These are phyloP conservation scores for Fraxinus sp. DNA, from an alignment of 305 asterid genomes.

Conservation along the genomic window DNA sequence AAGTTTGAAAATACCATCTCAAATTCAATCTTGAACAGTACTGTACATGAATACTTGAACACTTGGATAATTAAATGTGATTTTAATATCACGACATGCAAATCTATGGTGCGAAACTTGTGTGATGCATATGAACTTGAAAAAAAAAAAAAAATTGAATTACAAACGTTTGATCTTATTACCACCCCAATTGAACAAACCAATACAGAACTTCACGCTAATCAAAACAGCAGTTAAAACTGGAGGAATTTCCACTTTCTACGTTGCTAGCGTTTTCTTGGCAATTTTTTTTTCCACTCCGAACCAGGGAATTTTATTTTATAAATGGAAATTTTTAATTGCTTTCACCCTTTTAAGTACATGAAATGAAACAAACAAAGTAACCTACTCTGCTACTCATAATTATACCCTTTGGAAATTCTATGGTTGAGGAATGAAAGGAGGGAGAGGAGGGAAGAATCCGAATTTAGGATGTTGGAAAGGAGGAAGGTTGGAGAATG, in stretches of 20 bases:
- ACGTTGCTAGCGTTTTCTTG: background rate
- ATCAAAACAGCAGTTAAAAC: background rate
- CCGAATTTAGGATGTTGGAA: constrained; percentile 52
- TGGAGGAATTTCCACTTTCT: background rate
- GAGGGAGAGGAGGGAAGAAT: constrained; percentile 48
- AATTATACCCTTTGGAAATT: background rate
- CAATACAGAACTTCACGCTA: background rate
- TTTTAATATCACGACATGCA: background rate
- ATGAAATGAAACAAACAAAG: background rate
- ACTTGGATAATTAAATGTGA: background rate
- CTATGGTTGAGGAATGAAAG: constrained; percentile 30
- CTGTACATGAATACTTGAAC: background rate
- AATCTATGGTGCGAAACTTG: background rate
- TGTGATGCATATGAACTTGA: background rate
- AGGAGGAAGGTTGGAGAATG: constrained; percentile 48
- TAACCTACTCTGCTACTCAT: background rate
- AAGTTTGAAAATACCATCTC: background rate
- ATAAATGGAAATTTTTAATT: background rate
- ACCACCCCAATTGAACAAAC: background rate
- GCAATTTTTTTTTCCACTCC: background rate
- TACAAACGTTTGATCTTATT: background rate
- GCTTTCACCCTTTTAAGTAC: background rate
- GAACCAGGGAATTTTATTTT: background rate
- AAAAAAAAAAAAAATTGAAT: too few relatives aligned
- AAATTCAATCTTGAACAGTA: background rate